Evolutionary conservation across 768 basidiomycete genomes (phyloP).

Genomic region (Gelatoporia subvermispora): DNA sequence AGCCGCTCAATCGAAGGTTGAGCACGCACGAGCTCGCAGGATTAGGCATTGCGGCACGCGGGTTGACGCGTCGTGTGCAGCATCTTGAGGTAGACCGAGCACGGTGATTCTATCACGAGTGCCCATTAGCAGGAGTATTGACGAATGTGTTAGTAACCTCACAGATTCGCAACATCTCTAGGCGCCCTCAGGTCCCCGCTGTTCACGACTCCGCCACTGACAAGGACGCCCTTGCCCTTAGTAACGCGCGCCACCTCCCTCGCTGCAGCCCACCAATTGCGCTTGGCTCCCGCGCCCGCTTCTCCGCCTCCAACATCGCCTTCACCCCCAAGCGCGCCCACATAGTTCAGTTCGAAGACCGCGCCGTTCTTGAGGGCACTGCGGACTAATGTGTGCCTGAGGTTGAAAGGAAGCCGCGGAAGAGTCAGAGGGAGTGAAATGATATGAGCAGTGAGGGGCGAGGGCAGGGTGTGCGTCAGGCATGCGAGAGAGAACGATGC

Average conservation of each 20-base stretch:
- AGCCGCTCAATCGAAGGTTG: background rate
- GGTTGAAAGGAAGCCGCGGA: slow-evolving; percentile 72
- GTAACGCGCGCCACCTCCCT: slow-evolving; percentile 76
- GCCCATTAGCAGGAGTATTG: background rate
- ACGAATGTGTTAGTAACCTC: slow-evolving; percentile 18
- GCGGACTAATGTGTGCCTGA: slow-evolving; percentile 80
- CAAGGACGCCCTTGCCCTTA: slow-evolving; percentile 70
- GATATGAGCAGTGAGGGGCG: slow-evolving; percentile 73
- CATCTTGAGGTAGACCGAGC: slow-evolving; percentile 64
- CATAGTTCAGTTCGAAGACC: slow-evolving; percentile 78
- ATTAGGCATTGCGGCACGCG: slow-evolving; percentile 62
- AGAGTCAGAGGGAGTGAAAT: slow-evolving; percentile 75
- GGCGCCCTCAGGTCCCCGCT: slow-evolving; percentile 66
- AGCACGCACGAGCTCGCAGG: slow-evolving; percentile 68
- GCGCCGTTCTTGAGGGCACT: slow-evolving; percentile 80
- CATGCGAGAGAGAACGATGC: slow-evolving; percentile 75
- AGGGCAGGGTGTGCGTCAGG: slow-evolving; percentile 73
- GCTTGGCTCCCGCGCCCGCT: slow-evolving; percentile 50
- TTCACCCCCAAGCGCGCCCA: slow-evolving; percentile 65
- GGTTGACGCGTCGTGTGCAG: slow-evolving; percentile 58
- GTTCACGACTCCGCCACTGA: slow-evolving; percentile 63
- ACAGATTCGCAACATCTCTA: slow-evolving; percentile 75
- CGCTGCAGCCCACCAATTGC: slow-evolving; percentile 83
- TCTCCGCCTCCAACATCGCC: slow-evolving; percentile 48
- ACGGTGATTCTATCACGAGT: slow-evolving; percentile 48